Percentiles rank a stretch among this genome's conserved stretches.
Evolutionary conservation across 2,329 filamentous ascomycete genomes (phyloP).

Genomic region (Hypomyces rosellus): DNA sequence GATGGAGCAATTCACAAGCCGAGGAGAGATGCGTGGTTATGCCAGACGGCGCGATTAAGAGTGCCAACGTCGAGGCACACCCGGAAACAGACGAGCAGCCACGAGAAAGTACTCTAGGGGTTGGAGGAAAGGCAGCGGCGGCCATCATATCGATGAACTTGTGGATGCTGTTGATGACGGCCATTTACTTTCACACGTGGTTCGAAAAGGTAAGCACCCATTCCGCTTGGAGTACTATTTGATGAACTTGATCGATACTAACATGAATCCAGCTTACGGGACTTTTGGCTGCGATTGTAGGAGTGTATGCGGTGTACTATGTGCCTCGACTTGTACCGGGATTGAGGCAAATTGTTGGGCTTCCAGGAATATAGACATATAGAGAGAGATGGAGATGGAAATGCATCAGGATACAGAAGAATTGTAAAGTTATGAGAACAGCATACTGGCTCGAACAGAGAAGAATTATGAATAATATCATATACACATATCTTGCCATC

Average conservation of each 20-base stretch:
- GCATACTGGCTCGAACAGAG: background rate
- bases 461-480: background rate
- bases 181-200: conserved; percentile 98
- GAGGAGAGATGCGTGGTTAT: conserved; percentile 64
- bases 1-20: conserved; percentile 33
- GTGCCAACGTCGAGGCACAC: conserved; percentile 44
- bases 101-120: conserved; percentile 29
- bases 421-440: too few species aligned
- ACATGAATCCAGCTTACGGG: conserved; percentile 43
- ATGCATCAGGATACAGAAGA: background rate
- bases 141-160: conserved; percentile 64
- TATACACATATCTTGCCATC: background rate
- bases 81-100: conserved; percentile 18
- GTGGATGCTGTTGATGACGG: conserved; percentile 99
- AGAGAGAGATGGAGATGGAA: background rate
- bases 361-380: conserved; percentile 42
- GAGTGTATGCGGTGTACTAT: conserved; percentile 45
- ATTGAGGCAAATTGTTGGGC: conserved; percentile 38
- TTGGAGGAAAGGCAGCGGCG: conserved; percentile 51
- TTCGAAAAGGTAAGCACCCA: conserved; percentile 73
- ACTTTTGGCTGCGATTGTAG: conserved; percentile 40
- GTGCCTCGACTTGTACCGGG: conserved; percentile 45
- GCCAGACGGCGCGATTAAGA: conserved; percentile 58
- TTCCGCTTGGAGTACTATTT: background rate
- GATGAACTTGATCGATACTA: conserved; percentile 12